These are phyloP conservation scores for Trichoderma gracile DNA, from an alignment of 2,329 filamentous ascomycete genomes.

Conservation along the genomic window DNA sequence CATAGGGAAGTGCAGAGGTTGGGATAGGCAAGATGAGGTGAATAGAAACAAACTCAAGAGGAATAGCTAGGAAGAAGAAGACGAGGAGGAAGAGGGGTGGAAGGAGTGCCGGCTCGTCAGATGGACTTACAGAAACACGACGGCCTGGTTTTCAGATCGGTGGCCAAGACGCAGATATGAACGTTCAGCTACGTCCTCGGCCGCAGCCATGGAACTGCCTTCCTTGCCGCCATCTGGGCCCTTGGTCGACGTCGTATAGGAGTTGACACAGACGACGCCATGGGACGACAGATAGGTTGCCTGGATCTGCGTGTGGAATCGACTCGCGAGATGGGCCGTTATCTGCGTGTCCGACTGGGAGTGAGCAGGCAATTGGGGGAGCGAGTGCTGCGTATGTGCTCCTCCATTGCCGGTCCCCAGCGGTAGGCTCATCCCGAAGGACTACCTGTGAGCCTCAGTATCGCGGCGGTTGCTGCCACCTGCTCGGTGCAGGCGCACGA, in stretches of 20 bases:
- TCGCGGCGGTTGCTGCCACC: too few relatives aligned
- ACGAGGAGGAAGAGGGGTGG: background rate
- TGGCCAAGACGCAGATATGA: constrained; percentile 84
- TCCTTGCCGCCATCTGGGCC: constrained; percentile 89
- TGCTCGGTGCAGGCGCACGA: too few relatives aligned
- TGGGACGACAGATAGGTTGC: constrained; percentile 89
- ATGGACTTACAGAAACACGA: constrained; percentile 81
- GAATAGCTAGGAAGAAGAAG: background rate
- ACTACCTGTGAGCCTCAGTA: constrained; percentile 31
- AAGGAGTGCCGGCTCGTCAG: background rate
- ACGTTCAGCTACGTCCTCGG: constrained; percentile 85
- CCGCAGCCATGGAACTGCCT: constrained; percentile 87
- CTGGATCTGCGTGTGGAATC: constrained; percentile 88
- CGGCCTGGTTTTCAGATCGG: constrained; percentile 87
- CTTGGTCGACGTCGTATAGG: constrained; percentile 84
- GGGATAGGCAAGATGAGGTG: background rate
- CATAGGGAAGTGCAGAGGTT: too few relatives aligned
- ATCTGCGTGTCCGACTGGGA: constrained; percentile 75
- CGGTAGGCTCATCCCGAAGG: constrained; percentile 60
- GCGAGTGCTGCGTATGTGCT: constrained; percentile 77
- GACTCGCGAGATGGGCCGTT: constrained; percentile 79
- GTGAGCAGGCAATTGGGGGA: constrained; percentile 85
- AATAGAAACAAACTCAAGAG: background rate
- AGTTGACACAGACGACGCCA: constrained; percentile 89
- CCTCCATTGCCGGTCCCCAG: constrained; percentile 53